A percentile compares a stretch with the other conserved stretches of the same genome.
These are phyloP conservation scores for Talaromyces islandicus DNA, from an alignment of 2,329 filamentous ascomycete species.

Conservation along the genomic window DNA sequence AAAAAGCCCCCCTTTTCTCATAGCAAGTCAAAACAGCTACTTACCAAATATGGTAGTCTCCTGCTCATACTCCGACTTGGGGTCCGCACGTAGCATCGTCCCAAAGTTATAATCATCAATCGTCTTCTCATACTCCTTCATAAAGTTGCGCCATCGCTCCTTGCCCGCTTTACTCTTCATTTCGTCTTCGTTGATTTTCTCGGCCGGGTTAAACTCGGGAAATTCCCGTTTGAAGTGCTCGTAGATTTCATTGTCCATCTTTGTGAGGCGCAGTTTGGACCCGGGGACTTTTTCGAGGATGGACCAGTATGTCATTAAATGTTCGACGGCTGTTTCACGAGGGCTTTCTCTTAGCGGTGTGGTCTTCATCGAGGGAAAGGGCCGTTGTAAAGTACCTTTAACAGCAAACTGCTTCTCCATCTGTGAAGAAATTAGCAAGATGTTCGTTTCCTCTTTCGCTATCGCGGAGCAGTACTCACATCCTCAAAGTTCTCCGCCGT, in stretches of 20 bases:
- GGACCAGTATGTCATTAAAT: constrained; percentile 95
- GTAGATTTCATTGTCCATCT: constrained; percentile 91
- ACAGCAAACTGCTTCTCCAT: constrained; percentile 99
- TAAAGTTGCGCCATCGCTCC: constrained; percentile 89
- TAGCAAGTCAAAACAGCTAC: constrained; percentile 17
- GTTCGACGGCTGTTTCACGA: constrained; percentile 64
- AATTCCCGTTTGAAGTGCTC: constrained; percentile 83
- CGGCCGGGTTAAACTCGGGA: constrained; percentile 82
- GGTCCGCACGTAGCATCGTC: constrained; percentile 75
- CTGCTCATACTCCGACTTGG: constrained; percentile 79
- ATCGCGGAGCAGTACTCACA: constrained; percentile 39
- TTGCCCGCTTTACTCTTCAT: constrained; percentile 99
- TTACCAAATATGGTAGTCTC: constrained; percentile 87
- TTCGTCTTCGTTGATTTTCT: constrained; percentile 76
- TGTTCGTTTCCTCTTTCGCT: constrained; percentile 15
- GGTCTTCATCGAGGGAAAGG: background rate
- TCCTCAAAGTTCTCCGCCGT: constrained; percentile 65
- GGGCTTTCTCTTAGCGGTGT: background rate
- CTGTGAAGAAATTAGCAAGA: constrained; percentile 38
- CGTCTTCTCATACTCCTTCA: constrained; percentile 88
- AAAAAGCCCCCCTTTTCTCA: background rate
- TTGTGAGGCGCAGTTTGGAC: constrained; percentile 83
- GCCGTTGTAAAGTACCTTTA: constrained; percentile 56
- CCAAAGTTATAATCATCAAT: constrained; percentile 98
- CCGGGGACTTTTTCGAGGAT: constrained; percentile 88